Percentiles rank a stretch among this genome's conserved stretches.
Conservation (phyloP, 2,329 filamentous ascomycete species). For the Coniochaeta sp. region DNA sequence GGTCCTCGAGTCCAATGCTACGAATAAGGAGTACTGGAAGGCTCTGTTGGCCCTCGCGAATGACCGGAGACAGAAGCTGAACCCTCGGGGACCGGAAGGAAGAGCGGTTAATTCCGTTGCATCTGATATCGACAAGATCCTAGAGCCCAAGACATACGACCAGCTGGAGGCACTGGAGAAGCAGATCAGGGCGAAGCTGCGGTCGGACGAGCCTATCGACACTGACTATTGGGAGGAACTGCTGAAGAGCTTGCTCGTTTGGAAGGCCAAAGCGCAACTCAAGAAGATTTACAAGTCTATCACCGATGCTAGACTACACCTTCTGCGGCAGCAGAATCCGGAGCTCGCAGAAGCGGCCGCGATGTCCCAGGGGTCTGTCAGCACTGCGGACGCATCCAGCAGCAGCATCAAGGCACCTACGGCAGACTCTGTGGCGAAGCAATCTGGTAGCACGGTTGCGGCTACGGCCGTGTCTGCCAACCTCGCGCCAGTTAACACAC, state of each 20-base stretch:
- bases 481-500: slow-evolving; percentile 35
- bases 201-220: slow-evolving; percentile 86
- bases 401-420: slow-evolving; percentile 26
- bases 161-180: slow-evolving; percentile 81
- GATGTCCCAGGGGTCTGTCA: not conserved
- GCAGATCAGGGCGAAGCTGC: slow-evolving; percentile 80
- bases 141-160: slow-evolving; percentile 77
- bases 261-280: slow-evolving; percentile 85
- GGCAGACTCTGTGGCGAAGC: slow-evolving; percentile 8
- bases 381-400: slow-evolving; percentile 1
- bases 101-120: slow-evolving; percentile 77
- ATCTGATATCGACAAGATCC: slow-evolving; percentile 78
- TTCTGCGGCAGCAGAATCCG: slow-evolving; percentile 59
- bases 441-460: slow-evolving; percentile 18
- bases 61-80: slow-evolving; percentile 62
- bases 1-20: slow-evolving; percentile 67
- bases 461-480: slow-evolving; percentile 11
- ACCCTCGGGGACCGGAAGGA: slow-evolving; percentile 54
- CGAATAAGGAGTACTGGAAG: slow-evolving; percentile 87
- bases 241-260: slow-evolving; percentile 74
- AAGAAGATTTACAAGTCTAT: slow-evolving; percentile 72
- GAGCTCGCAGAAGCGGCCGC: slow-evolving; percentile 49
- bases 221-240: slow-evolving; percentile 97
- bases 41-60: slow-evolving; percentile 79
- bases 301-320: slow-evolving; percentile 58